phyloP scores from a whole-genome alignment of 164 flowering plant genomes.

The Echeveria elegans region DNA sequence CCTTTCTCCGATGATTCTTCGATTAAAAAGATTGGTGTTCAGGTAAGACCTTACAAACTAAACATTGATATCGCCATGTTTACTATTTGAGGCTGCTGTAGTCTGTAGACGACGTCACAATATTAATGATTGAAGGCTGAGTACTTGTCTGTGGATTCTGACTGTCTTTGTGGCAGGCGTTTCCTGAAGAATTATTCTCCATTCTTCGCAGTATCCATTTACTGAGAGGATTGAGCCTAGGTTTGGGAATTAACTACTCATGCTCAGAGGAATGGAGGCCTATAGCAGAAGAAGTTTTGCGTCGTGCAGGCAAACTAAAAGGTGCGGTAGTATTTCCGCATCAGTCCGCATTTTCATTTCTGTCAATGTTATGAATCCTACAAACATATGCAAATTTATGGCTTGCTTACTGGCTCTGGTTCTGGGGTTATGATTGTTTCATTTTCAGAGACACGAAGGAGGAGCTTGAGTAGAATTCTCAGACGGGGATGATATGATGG shows the following conservation, averaged over 20 bases:
- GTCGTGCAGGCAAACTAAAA: constrained; percentile 53
- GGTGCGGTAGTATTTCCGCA: constrained; percentile 18
- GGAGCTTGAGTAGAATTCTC: constrained; percentile 4
- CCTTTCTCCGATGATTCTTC: constrained; percentile 90
- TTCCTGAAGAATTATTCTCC: constrained; percentile 92
- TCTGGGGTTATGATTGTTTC: background rate
- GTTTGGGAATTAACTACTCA: constrained; percentile 80
- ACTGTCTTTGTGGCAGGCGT: constrained; percentile 28
- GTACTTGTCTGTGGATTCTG: background rate
- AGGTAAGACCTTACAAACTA: constrained; percentile 27
- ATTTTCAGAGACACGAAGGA: background rate
- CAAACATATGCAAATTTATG: background rate
- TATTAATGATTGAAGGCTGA: background rate
- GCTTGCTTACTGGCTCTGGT: background rate
- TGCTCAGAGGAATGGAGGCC: constrained; percentile 94
- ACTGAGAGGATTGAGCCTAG: constrained; percentile 90
- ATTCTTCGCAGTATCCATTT: constrained; percentile 83
- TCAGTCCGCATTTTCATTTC: background rate
- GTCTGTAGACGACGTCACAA: background rate
- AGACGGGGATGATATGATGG: background rate
- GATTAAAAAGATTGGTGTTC: constrained; percentile 61
- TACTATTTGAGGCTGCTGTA: background rate
- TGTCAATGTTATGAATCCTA: background rate
- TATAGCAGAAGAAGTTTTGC: constrained; percentile 82
- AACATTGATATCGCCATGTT: background rate